Evolutionary conservation across 23 red algal species (phyloP).

Genomic region (Cyanidium caldarium): DNA sequence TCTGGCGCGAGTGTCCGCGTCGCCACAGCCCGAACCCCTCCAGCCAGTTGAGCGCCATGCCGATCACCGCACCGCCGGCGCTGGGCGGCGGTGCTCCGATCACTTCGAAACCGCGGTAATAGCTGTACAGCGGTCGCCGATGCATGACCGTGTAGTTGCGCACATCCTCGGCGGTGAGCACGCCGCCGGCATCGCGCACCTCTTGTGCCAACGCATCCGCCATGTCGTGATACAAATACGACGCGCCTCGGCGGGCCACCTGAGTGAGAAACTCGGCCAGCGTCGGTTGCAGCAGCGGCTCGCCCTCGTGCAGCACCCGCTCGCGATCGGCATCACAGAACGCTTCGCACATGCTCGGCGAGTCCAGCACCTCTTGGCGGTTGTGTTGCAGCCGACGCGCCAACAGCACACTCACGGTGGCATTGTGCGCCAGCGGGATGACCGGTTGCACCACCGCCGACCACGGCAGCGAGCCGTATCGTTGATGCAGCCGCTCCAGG

Average conservation of each 20-base stretch:
- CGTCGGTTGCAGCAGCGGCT: constrained; percentile 24
- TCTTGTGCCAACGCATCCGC: constrained; percentile 28
- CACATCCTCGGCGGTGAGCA: constrained; percentile 49
- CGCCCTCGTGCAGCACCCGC: constrained; percentile 41
- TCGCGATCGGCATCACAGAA: constrained; percentile 8
- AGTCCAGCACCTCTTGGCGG: constrained; percentile 36
- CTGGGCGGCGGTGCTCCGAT: constrained; percentile 48
- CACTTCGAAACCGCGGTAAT: constrained; percentile 41
- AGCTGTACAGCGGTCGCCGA: constrained; percentile 22
- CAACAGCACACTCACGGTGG: constrained; percentile 44
- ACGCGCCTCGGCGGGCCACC: constrained; percentile 31
- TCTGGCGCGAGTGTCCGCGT: constrained; percentile 27
- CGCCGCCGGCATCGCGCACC: constrained; percentile 43
- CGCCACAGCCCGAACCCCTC: constrained; percentile 23
- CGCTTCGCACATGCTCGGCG: constrained; percentile 24
- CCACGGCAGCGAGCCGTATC: constrained; percentile 49
- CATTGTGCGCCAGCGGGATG: constrained; percentile 32
- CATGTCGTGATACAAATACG: constrained; percentile 40
- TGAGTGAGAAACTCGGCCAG: constrained; percentile 31
- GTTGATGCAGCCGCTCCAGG: constrained; percentile 37
- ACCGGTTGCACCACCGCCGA: constrained; percentile 36
- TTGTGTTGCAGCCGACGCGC: constrained; percentile 41
- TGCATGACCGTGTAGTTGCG: constrained; percentile 18
- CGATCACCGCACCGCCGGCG: constrained; percentile 55
- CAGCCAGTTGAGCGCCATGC: constrained; percentile 52